A percentile compares a stretch with the other conserved stretches of the same genome.
These are phyloP conservation scores for Diaporthe citrichinensis DNA, from an alignment of 2,329 filamentous ascomycete species.

Conservation along the genomic window DNA sequence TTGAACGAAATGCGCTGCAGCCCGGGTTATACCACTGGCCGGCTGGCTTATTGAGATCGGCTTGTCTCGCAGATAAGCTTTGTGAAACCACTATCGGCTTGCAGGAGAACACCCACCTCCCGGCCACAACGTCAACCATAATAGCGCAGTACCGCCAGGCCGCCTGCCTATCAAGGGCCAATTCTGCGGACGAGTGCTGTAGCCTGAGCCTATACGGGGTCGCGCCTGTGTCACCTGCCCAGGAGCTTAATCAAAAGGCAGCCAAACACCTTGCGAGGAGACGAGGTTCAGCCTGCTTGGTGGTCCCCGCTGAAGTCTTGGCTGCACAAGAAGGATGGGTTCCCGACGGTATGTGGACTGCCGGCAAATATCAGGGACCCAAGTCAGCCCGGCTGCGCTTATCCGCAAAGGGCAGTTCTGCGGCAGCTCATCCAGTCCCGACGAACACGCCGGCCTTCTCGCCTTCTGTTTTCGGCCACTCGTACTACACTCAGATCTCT, in stretches of 20 bases:
- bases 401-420: slow-evolving; percentile 2
- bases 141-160: background rate
- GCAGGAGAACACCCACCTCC: background rate
- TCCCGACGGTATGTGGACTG: background rate
- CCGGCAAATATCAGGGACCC: slow-evolving; percentile 12
- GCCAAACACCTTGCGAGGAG: slow-evolving; percentile 17
- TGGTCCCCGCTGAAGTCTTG: background rate
- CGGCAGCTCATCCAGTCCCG: background rate
- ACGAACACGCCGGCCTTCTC: background rate
- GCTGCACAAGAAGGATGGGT: background rate
- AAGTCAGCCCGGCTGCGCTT: background rate
- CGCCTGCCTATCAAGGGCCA: slow-evolving; percentile 20
- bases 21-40: background rate
- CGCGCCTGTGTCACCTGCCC: slow-evolving; percentile 20
- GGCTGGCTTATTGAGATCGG: slow-evolving; percentile 12
- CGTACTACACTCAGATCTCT: slow-evolving; percentile 6
- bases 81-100: background rate
- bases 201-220: slow-evolving; percentile 15
- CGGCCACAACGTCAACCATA: background rate
- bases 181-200: background rate
- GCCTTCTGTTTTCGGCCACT: slow-evolving; percentile 18
- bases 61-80: slow-evolving; percentile 14
- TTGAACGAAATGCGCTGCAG: background rate
- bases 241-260: slow-evolving; percentile 3
- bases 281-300: slow-evolving; percentile 13